Base-by-base conservation (phyloP, 139 green algal species). In the Chlorella ohadii region DNA sequence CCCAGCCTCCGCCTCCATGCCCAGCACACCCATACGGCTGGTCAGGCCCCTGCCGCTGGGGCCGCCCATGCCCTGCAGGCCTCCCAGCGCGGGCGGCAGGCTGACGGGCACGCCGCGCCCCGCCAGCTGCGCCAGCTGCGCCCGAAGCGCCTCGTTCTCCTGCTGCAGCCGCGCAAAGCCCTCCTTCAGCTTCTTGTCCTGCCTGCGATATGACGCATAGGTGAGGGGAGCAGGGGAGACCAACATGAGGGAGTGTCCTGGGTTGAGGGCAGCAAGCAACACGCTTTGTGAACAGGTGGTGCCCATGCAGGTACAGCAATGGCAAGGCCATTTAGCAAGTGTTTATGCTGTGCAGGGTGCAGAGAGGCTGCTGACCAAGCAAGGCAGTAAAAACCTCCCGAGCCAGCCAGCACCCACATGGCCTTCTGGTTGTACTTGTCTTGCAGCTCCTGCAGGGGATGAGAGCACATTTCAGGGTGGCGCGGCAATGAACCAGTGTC, bases 391-490 rank as follows among this genome's bases (percentile, higher is more conserved):
- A n/a, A n/a, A n/a, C 38, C 20, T 17, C 15, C 13, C 31, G 5
- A 15, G 34, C 11, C 70, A 47, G n/a, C 65, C 72, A 67, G 27
- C 41, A 71, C 92, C 87, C 79, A 96, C 92, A 87, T 87, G 20
- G 91, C 72, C 79, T 96, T 96, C 63, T 94, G 90, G 7, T 81
- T 79, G 71, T 96, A 96, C 82, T 96, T 96, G 66, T 95, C 87
- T 75, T 91, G 87, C 65, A 96, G 82, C 85, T 96, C 92, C 28
- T n/a, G 59, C 59, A 67, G 59, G 22, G 2, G 22, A 67, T 9
- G 12, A 59, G 51, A n/a, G n/a, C n/a, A n/a, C n/a, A n/a, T n/a
- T n/a, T n/a, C n/a, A n/a, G 51, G 51, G 51, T 22, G 51, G 51
- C 44, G 44, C 44, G 9, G 44, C 44, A 51, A 9, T 51, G 7